Base-by-base conservation (phyloP, 768 basidiomycete genomes). In the Calvatia gigantea region DNA sequence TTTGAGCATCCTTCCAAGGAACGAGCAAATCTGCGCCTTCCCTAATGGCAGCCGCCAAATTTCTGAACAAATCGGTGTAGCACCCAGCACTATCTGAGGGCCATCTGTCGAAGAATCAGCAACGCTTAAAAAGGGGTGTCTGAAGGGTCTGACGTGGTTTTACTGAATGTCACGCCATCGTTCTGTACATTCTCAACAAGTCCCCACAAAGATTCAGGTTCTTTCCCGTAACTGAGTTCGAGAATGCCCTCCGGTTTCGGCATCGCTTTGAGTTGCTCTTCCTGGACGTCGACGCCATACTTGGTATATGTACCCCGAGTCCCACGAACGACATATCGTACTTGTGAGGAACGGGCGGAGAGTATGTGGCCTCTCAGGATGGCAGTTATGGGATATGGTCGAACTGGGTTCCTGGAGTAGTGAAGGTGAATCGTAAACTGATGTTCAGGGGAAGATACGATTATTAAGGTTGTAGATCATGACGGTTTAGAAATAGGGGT, bases 221-320 rank as follows among this genome's bases (percentile, higher is more conserved):
- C 88, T 55, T 69, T 69, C 9, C 87, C 90, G 60, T 81, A 87
- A 25, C 66, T 65, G 3, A 69, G 58, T 42, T 73, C 72, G 58
- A 79, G 65, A 37, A 82, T 81, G 9, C 68, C 73, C 14, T 63
- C 67, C 23, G 82, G 80, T 4, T 72, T 68, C 7, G 77, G 63
- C 47, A 85, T 80, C 9, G 67, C 75, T 64, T 84, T 85, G 47
- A 92, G 78, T 60, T 89, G 85, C 49, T 84, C 83, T 70, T 94
- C 92, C 65, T 94, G 91, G 2, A 83, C 71, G 67, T 93, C 91
- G 19, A 90, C 67, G 4, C 91, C 91, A 63, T 77, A 80, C 69
- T 96, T 94, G 56, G 78, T 74, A 69, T 80, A 93, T 2, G 84
- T 80, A 25, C 89, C 91, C 57, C 78, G 76, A 21, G 83, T 83